Base-by-base conservation (phyloP, 495 filamentous ascomycete genomes). In the Opeltia flavorubescens region DNA sequence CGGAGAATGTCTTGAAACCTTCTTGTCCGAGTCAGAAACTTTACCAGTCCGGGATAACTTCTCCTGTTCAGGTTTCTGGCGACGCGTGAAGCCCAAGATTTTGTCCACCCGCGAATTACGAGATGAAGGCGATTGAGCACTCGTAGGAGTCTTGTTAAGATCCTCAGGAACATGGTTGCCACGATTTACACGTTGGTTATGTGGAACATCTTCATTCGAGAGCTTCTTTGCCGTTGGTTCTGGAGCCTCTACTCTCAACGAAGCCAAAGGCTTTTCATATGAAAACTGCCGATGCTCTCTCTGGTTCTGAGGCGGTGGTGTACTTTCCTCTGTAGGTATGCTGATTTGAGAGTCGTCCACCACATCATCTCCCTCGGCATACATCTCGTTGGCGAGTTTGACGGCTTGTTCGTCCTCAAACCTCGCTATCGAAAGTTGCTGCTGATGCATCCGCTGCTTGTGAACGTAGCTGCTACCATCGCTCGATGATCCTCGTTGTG, bases 381-480 rank as follows among this genome's bases (percentile, higher is more conserved):
- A 26, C 13, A 44, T 28, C 29, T 48, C 46, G 33, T 52, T 47
- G 29, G 36, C 49, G 12, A 46, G 34, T 18, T 36, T 44, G 13
- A 57, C 44, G 8, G 55, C 55, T 47, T 53, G 47, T 38, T 58
- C 49, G 18, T 55, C 55, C 46, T 58, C 47, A 47, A 48, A 58
- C 11, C 55, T 50, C 28, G 55, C 55, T 21, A 58, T 55, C 2
- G 53, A 58, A 11, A 35, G 50, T 33, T 58, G 55, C 42, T 58
- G 55, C 29, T 58, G 53, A 23, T 58, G 53, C 55, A 58, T 58
- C 15, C 55, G 55, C 30, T 58, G 55, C 38, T 55, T 55, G 45
- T 58, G 55, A 8, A 58, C 55, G 33, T 58, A 58, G 55, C 55
- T 58, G 33, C 48, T 54, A 18, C 55, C 55, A 28, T 58, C 55